Evolutionary conservation across 192 early-diverging fungal genomes (phyloP).

Genomic region (Neocallimastix lanati): DNA sequence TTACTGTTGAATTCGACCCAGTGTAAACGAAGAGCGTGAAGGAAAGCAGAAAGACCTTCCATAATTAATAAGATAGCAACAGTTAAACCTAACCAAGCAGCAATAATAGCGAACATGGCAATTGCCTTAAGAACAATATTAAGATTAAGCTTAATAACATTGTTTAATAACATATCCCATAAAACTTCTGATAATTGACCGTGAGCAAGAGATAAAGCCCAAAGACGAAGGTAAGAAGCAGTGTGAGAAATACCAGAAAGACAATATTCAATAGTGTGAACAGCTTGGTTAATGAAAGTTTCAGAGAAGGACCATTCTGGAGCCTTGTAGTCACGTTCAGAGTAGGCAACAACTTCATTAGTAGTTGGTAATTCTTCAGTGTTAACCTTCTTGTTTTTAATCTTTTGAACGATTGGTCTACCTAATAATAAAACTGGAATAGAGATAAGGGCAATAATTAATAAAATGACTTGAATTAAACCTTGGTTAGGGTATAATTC

Average conservation of each 20-base stretch:
- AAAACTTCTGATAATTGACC: conserved; percentile 93
- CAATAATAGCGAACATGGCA: conserved; percentile 59
- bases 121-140: conserved; percentile 32
- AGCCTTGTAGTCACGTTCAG: not conserved
- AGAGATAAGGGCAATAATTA: conserved; percentile 68
- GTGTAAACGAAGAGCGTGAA: conserved; percentile 83
- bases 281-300: conserved; percentile 88
- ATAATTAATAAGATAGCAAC: conserved; percentile 58
- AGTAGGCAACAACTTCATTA: not conserved
- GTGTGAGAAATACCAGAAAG: too few species aligned
- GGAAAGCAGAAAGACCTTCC: conserved; percentile 74
- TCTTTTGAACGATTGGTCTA: not conserved
- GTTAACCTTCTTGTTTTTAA: not conserved
- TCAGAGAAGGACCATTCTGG: conserved; percentile 17
- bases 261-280: conserved; percentile 98
- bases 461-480: conserved; percentile 54
- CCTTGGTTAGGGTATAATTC: conserved; percentile 76
- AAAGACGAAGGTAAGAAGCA: conserved; percentile 93
- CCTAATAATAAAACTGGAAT: conserved; percentile 31
- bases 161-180: conserved; percentile 77
- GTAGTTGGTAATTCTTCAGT: not conserved
- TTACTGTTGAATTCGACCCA: conserved; percentile 98
- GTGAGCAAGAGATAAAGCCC: conserved; percentile 95
- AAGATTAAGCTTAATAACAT: conserved; percentile 22
- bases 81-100: conserved; percentile 77